These are phyloP conservation scores for Blepharisma stoltei DNA, from an alignment of 73 alveolate species.

Conservation along the genomic window DNA sequence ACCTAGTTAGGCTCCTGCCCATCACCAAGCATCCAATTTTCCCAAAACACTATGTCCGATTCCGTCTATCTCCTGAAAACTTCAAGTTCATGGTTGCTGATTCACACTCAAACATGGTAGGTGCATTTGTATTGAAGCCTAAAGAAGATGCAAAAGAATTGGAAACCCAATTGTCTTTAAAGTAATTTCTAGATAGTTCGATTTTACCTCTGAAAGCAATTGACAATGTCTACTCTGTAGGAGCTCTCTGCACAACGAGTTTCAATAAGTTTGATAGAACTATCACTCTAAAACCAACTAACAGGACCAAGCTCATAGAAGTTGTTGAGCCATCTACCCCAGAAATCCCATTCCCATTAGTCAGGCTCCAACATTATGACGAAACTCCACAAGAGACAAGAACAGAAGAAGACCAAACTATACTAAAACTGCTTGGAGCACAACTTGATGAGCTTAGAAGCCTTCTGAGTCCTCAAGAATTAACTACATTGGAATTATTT, in stretches of 20 bases:
- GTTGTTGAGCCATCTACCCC: conserved; percentile 40
- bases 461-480: conserved; percentile 40
- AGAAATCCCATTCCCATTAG: conserved; percentile 37
- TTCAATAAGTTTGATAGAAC: conserved; percentile 41
- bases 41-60: conserved; percentile 25
- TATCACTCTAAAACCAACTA: conserved; percentile 42
- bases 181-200: not conserved
- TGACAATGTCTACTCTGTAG: conserved; percentile 41
- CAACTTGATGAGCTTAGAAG: conserved; percentile 39
- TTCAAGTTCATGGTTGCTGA: conserved; percentile 20
- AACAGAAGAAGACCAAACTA: conserved; percentile 38
- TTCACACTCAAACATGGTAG: not conserved
- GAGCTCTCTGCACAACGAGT: conserved; percentile 52
- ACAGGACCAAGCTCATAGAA: conserved; percentile 45
- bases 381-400: conserved; percentile 34
- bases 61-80: not conserved
- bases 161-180: conserved; percentile 5
- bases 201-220: conserved; percentile 30
- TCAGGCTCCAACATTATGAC: conserved; percentile 33
- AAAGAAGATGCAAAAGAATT: conserved; percentile 18
- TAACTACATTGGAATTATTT: conserved; percentile 36
- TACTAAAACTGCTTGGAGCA: conserved; percentile 46
- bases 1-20: conserved; percentile 25
- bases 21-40: conserved; percentile 32
- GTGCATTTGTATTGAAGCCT: conserved; percentile 31